Evolutionary conservation across 2,329 filamentous ascomycete genomes (phyloP), one percentile per base, ranked within the genome.

Genomic region (Dactylellina parvicollis): DNA sequence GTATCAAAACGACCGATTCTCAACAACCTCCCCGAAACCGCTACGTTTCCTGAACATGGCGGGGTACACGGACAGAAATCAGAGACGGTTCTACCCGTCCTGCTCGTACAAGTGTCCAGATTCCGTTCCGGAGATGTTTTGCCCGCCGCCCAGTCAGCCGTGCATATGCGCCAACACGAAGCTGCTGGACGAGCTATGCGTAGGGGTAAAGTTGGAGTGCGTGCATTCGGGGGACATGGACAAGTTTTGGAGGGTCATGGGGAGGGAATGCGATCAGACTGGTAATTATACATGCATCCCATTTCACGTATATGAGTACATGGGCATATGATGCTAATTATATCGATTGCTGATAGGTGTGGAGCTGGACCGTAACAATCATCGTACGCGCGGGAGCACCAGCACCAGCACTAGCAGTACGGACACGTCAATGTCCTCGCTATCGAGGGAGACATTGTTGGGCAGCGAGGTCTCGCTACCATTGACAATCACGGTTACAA

Each of bases 181-280:
- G 40, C 16, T 73, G 52, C 44, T 73, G 47, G 69, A 66, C 24
- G 69, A 73, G 12, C n/a, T 73, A 24, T 52, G 60, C 18, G 49
- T 73, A 28, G 47, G 28, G 28, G 60, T 73, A 5, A 73, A 73
- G 54, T 55, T 73, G 69, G 52, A 66, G 32, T 73, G 69, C 30
- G 69, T 73, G 46, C 69, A 73, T 55, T 56, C 36, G 7, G 69
- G 69, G 14, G 69, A 73, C 61, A 73, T 73, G 69, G 40, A 65
- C 14, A 73, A 73, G 40, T 73, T 73, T 56, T 73, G 69, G 69
- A 65, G 55, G 36, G 69, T 73, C 14, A 73, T 73, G 69, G 69
- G 69, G 46, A 65, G 60, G 60, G 69, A 61, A 24, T 55, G 60
- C 47, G 60, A 54, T 22, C 46, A 28, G 20, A 50, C 42, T 44